Base-by-base conservation (phyloP, 352 stramenopile genomes). In the Globisporangium spiculum region DNA sequence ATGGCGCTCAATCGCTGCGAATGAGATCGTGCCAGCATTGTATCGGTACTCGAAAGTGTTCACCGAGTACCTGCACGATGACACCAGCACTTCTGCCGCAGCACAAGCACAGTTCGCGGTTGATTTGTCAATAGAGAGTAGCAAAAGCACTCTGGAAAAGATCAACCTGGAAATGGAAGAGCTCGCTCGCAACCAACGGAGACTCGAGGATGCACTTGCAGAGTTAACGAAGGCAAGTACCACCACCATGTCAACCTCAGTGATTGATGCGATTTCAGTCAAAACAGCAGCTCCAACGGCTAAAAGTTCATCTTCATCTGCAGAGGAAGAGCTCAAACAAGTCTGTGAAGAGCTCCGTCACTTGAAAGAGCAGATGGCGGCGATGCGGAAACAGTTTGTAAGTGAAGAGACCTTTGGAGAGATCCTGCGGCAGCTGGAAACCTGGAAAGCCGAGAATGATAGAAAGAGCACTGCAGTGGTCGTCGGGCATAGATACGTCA, bases 21-120 rank as follows among this genome's bases (percentile, higher is more conserved):
- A 78, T 68, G 75, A 87, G 54, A 83, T 80, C 57, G 69, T 74
- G 26, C 64, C 70, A 16, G 73, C 75, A 1, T 50, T 87, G n/a
- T 83, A 75, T 54, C 69, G 63, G 48, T 92, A 89, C 53, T 83
- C 82, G 26, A 76, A 82, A n/a, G 75, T 81, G 3, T 88, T 92
- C 48, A 86, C 80, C 0, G 79, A 88, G 36, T 75, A 82, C n/a
- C 72, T 82, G 36, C 67, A 71, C 0, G 72, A 69, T 10, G 75
- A 83, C 24, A 57, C 68, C 16, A 66, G 76, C 44, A 75, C 60
- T 52, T 44, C 48, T 30, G 53, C 48, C 48, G 22, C 72, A 44
- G 63, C 75, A 54, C 63, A 52, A 4, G 62, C 69, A 57, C 74
- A 73, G 16, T 71, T 72, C 64, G 14, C 14, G 2, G 79, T 58